Percentiles rank a stretch among this genome's conserved stretches.
Conservation (phyloP, 2,329 filamentous ascomycete species). For the Neonectria neomacrospora region DNA sequence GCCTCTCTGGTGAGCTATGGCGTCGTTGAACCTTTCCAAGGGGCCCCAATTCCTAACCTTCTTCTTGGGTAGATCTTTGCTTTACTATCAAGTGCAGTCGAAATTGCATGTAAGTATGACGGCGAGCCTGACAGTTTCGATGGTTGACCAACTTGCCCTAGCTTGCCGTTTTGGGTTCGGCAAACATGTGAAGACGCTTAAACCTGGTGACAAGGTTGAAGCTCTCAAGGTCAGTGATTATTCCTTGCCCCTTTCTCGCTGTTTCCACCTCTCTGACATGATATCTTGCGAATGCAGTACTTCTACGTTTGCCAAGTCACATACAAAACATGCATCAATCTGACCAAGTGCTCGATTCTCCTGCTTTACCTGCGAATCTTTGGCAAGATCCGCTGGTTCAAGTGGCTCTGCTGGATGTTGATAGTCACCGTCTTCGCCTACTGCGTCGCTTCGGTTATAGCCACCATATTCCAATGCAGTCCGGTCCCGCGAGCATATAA, state of each 20-base stretch:
- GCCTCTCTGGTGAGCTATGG: constrained; percentile 32
- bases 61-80: constrained; percentile 24
- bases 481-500: constrained; percentile 55
- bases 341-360: constrained; percentile 49
- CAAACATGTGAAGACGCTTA: constrained; percentile 29
- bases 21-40: not conserved
- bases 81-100: constrained; percentile 29
- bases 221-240: constrained; percentile 32
- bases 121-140: not conserved
- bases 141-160: constrained; percentile 15
- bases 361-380: constrained; percentile 50
- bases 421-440: constrained; percentile 41
- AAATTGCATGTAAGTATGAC: constrained; percentile 29
- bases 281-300: constrained; percentile 24
- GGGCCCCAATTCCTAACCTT: constrained; percentile 2
- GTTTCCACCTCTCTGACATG: not conserved
- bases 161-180: constrained; percentile 43
- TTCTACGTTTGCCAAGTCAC: constrained; percentile 45
- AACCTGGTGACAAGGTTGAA: constrained; percentile 30
- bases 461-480: constrained; percentile 44
- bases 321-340: constrained; percentile 48
- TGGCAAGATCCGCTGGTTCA: constrained; percentile 42
- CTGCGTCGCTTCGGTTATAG: constrained; percentile 43
- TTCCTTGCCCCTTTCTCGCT: not conserved
- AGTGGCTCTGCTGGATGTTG: constrained; percentile 41